phyloP scores from a whole-genome alignment of 2,329 filamentous ascomycete genomes.

The Arachnomyces sp. region DNA sequence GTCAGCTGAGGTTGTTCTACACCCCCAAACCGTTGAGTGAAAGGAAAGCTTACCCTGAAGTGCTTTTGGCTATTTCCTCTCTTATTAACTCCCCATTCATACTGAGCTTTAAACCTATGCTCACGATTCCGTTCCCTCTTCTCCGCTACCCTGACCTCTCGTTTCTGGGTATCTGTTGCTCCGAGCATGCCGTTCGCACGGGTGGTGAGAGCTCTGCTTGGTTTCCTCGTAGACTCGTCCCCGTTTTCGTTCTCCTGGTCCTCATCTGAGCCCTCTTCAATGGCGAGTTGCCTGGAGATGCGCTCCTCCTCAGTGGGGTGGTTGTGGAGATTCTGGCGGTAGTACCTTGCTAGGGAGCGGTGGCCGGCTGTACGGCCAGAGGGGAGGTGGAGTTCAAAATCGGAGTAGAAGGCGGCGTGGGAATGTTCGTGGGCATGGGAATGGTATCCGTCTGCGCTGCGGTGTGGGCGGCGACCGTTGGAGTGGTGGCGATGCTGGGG shows the following conservation, averaged over 20 bases:
- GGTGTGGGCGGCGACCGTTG: slow-evolving; percentile 62
- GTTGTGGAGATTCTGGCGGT: slow-evolving; percentile 80
- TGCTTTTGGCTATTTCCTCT: slow-evolving; percentile 70
- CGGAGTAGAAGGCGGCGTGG: slow-evolving; percentile 76
- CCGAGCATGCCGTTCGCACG: slow-evolving; percentile 65
- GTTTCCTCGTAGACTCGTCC: slow-evolving; percentile 19
- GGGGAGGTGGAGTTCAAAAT: slow-evolving; percentile 88
- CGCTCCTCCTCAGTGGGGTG: slow-evolving; percentile 74
- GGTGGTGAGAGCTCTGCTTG: slow-evolving; percentile 50
- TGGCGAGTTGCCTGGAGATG: slow-evolving; percentile 53
- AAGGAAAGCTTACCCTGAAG: slow-evolving; percentile 47
- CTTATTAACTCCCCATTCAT: slow-evolving; percentile 64
- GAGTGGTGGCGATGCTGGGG: slow-evolving; percentile 68
- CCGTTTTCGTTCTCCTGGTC: slow-evolving; percentile 39
- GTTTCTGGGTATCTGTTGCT: slow-evolving; percentile 66
- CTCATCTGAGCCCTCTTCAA: slow-evolving; percentile 42
- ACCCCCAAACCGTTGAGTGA: not conserved
- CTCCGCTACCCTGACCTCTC: slow-evolving; percentile 57
- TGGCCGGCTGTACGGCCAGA: slow-evolving; percentile 85
- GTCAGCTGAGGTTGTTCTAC: no score
- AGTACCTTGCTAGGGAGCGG: slow-evolving; percentile 78
- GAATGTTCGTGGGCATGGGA: slow-evolving; percentile 70
- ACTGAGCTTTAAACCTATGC: slow-evolving; percentile 52
- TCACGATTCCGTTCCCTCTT: slow-evolving; percentile 60
- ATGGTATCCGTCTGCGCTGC: slow-evolving; percentile 68